These are phyloP conservation scores for Fusarium liriodendri DNA, from an alignment of 2,329 filamentous ascomycete species.

Conservation along the genomic window DNA sequence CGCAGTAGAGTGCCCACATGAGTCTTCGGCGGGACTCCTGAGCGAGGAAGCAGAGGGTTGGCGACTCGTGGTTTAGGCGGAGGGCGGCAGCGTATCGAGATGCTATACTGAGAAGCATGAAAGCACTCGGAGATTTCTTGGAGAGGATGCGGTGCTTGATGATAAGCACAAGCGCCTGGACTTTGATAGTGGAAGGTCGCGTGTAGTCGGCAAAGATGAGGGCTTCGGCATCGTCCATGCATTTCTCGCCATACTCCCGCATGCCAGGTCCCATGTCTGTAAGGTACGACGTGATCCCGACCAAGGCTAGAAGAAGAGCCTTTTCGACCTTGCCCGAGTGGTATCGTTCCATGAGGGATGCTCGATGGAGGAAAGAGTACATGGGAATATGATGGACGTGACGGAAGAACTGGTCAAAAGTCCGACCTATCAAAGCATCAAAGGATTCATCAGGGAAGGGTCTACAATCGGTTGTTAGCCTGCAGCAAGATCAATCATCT, in stretches of 20 bases:
- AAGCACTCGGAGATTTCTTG: constrained; percentile 57
- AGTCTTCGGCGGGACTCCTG: constrained; percentile 57
- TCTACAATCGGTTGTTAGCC: constrained; percentile 43
- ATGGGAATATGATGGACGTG: constrained; percentile 70
- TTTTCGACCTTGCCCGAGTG: constrained; percentile 67
- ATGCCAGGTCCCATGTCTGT: constrained; percentile 65
- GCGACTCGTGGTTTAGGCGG: constrained; percentile 56
- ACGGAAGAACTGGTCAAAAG: constrained; percentile 68
- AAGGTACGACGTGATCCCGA: constrained; percentile 67
- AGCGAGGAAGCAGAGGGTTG: constrained; percentile 53
- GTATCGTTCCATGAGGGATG: constrained; percentile 70
- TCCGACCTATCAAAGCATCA: constrained; percentile 62
- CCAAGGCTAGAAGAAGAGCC: constrained; percentile 63
- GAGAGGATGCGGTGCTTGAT: constrained; percentile 59
- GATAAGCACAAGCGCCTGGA: constrained; percentile 60
- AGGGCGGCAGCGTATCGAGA: constrained; percentile 57
- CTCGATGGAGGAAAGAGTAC: constrained; percentile 68
- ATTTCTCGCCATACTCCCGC: constrained; percentile 63
- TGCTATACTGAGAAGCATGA: constrained; percentile 57
- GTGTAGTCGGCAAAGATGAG: constrained; percentile 65
- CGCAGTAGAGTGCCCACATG: constrained; percentile 58
- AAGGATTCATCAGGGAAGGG: constrained; percentile 55
- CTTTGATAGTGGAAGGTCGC: constrained; percentile 66
- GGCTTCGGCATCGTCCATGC: constrained; percentile 65
- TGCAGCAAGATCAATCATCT: background rate